Percentiles rank a stretch among this genome's conserved stretches.
These are phyloP conservation scores for Cetraspora pellucida DNA, from an alignment of 192 early-diverging fungal species.

Conservation along the genomic window DNA sequence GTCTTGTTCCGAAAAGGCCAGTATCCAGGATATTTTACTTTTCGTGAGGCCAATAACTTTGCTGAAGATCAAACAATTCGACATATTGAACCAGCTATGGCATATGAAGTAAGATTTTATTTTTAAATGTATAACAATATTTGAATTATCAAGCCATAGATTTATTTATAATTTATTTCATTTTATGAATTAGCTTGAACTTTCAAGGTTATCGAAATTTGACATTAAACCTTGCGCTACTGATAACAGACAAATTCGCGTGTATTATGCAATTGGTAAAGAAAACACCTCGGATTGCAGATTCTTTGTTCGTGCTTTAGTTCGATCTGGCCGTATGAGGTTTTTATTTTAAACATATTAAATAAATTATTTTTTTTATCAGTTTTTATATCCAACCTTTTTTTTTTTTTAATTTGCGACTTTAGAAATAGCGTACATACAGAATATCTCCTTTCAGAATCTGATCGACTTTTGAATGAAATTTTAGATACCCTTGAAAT, in stretches of 20 bases:
- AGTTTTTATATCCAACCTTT: too few species aligned
- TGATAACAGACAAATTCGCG: constrained; percentile 92
- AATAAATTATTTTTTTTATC: too few species aligned
- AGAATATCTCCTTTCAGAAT: constrained; percentile 94
- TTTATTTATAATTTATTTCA: too few species aligned
- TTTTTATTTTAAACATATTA: too few species aligned
- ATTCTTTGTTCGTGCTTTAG: constrained; percentile 97
- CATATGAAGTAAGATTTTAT: constrained; percentile 60
- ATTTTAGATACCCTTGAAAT: constrained; percentile 95
- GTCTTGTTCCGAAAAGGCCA: constrained; percentile 82
- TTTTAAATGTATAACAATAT: too few species aligned
- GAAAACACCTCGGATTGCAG: constrained; percentile 92
- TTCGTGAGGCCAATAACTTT: constrained; percentile 85
- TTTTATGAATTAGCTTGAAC: constrained; percentile 67
- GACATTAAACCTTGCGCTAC: constrained; percentile 94
- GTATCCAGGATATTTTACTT: constrained; percentile 94
- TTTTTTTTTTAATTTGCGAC: too few species aligned
- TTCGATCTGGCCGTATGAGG: constrained; percentile 76
- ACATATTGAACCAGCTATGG: constrained; percentile 97
- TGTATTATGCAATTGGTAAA: constrained; percentile 95
- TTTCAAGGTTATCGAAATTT: constrained; percentile 90
- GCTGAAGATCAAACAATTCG: constrained; percentile 92
- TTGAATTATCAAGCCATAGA: too few species aligned
- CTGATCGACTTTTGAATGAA: constrained; percentile 90
- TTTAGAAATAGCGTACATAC: constrained; percentile 78